These are phyloP conservation scores for Cladosporium halotolerans DNA, from an alignment of 2,329 filamentous ascomycete genomes.

Conservation along the genomic window DNA sequence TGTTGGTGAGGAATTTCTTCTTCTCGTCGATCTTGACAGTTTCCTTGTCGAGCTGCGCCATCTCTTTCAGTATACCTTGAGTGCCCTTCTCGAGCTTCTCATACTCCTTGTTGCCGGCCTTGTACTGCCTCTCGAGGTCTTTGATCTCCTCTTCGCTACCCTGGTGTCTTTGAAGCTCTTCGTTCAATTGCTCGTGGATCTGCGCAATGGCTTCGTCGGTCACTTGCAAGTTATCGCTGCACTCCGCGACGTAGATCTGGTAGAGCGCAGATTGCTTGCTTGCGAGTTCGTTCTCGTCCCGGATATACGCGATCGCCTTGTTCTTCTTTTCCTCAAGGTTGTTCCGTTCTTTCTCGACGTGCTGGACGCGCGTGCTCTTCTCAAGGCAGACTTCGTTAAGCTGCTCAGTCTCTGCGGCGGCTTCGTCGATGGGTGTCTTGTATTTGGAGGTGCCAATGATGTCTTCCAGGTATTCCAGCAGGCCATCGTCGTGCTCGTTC, in stretches of 20 bases:
- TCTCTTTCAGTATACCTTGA: conserved; percentile 74
- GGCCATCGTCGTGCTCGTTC: conserved; percentile 91
- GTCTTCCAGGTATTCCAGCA: conserved; percentile 94
- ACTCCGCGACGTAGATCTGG: conserved; percentile 84
- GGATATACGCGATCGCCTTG: conserved; percentile 80
- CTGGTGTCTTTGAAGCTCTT: conserved; percentile 84
- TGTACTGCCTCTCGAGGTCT: conserved; percentile 76
- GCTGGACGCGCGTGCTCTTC: conserved; percentile 90
- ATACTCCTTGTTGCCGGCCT: conserved; percentile 74
- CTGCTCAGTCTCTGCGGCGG: conserved; percentile 79
- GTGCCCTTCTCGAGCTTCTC: conserved; percentile 76
- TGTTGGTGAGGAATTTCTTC: conserved; percentile 83
- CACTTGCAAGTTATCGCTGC: conserved; percentile 79
- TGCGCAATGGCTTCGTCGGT: conserved; percentile 86
- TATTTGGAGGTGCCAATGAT: conserved; percentile 99
- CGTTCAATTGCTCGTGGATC: conserved; percentile 78
- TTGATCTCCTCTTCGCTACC: conserved; percentile 89
- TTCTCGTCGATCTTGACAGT: conserved; percentile 97
- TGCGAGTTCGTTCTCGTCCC: conserved; percentile 86
- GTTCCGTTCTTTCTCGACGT: conserved; percentile 96
- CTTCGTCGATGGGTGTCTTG: conserved; percentile 93
- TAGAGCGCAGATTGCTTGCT: conserved; percentile 88
- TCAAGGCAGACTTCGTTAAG: conserved; percentile 93
- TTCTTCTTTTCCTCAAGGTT: conserved; percentile 94
- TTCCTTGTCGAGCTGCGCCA: conserved; percentile 91